Conservation (phyloP, 1,284 basidiomycete genomes). For the Thelephora terrestris region DNA sequence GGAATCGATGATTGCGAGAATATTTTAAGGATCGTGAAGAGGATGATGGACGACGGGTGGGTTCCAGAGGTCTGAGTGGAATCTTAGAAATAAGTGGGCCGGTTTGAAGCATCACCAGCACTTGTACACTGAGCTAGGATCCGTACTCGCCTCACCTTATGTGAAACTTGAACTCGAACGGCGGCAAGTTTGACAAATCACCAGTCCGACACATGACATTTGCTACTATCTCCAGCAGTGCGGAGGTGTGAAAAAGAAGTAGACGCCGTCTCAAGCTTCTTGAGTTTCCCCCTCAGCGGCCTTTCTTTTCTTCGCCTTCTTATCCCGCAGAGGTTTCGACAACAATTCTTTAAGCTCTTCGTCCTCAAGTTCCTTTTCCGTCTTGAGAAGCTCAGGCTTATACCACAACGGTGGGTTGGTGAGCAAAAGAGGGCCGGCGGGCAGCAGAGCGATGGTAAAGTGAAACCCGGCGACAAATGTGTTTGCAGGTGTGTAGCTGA, state of each 20-base stretch:
- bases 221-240: too few relatives aligned
- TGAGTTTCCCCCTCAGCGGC: slow-evolving; percentile 36
- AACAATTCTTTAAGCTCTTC: slow-evolving; percentile 75
- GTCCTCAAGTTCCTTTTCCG: slow-evolving; percentile 83
- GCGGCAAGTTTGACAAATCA: too few relatives aligned
- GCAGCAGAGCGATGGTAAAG: slow-evolving; percentile 87
- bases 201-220: too few relatives aligned
- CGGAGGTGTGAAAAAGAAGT: too few relatives aligned
- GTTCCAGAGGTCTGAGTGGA: slow-evolving; percentile 8
- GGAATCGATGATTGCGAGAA: slow-evolving; percentile 33
- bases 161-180: too few relatives aligned
- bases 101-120: too few relatives aligned
- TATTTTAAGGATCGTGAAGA: slow-evolving; percentile 24
- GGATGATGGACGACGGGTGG: slow-evolving; percentile 20
- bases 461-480: slow-evolving; percentile 90
- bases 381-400: slow-evolving; percentile 82
- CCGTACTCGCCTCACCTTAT: too few relatives aligned
- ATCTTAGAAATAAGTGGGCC: too few relatives aligned
- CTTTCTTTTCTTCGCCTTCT: slow-evolving; percentile 90
- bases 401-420: slow-evolving; percentile 89
- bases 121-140: too few relatives aligned
- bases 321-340: slow-evolving; percentile 74
- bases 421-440: slow-evolving; percentile 77
- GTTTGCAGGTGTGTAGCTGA: slow-evolving; percentile 68
- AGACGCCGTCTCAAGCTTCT: slow-evolving; percentile 9